These are phyloP conservation scores for Herpetomonas tarakana DNA, from an alignment of 208 protist genomes.

Conservation along the genomic window DNA sequence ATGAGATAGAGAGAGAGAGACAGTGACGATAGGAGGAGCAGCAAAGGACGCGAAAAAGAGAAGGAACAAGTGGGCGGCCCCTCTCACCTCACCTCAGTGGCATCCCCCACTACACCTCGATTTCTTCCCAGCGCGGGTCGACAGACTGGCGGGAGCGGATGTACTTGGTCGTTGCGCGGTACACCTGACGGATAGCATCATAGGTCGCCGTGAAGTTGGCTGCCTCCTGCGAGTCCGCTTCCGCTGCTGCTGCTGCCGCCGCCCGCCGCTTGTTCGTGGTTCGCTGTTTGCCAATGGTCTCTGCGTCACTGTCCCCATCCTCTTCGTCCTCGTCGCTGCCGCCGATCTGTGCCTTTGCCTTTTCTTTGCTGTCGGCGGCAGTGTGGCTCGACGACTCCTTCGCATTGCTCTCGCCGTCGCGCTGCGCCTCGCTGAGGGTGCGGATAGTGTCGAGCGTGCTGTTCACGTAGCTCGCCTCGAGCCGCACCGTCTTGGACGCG, in stretches of 20 bases:
- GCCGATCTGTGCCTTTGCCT: neutral
- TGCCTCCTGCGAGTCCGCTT: neutral
- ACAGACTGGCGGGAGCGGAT: slow-evolving; percentile 57
- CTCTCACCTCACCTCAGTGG: too few relatives aligned
- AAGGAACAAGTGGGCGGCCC: too few relatives aligned
- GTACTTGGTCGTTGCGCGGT: slow-evolving; percentile 73
- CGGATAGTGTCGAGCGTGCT: slow-evolving; percentile 52
- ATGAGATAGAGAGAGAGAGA: too few relatives aligned
- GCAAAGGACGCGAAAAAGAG: too few relatives aligned
- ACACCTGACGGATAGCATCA: slow-evolving; percentile 31
- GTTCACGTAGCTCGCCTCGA: slow-evolving; percentile 56
- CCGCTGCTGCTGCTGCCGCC: neutral
- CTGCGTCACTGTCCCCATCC: neutral
- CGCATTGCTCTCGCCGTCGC: neutral
- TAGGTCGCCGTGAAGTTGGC: slow-evolving; percentile 14
- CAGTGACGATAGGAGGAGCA: too few relatives aligned
- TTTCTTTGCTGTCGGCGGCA: neutral
- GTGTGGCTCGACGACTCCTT: neutral
- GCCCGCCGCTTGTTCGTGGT: neutral
- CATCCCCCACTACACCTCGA: slow-evolving; percentile 48
- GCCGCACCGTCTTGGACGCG: slow-evolving; percentile 57
- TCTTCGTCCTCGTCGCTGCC: slow-evolving; percentile 1
- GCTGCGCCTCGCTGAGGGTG: slow-evolving; percentile 38
- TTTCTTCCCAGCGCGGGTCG: slow-evolving; percentile 65
- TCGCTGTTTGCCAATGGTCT: neutral